A percentile compares a stretch with the other conserved stretches of the same genome.
Conservation (phyloP, 129 eudicot species). For the Lactuca sativa region DNA sequence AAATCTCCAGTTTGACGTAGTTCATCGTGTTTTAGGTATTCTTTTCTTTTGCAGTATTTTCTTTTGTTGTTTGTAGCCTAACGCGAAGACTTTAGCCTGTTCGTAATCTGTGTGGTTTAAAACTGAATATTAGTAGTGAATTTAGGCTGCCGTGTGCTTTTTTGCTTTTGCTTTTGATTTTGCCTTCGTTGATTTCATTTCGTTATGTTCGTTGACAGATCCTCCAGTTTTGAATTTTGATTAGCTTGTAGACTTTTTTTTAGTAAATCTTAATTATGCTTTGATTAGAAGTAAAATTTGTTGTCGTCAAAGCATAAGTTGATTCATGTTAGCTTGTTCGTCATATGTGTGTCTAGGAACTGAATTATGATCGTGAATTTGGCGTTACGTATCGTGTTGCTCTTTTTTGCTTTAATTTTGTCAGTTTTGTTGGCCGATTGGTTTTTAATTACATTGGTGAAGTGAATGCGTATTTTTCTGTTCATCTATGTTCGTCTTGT, state of each 20-base stretch:
- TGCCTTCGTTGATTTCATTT: not conserved
- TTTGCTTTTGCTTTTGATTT: not conserved
- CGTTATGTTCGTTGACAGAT: constrained; percentile 2
- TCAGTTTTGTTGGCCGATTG: not conserved
- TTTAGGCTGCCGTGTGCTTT: not conserved
- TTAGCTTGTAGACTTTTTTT: not conserved
- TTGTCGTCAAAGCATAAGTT: no score
- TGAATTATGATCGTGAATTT: not conserved
- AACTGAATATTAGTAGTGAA: not conserved
- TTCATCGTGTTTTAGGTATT: constrained; percentile 20
- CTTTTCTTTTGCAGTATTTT: not conserved
- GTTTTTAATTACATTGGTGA: not conserved
- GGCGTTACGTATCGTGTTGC: not conserved
- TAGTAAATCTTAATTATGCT: not conserved
- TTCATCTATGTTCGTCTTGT: not conserved
- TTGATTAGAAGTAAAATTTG: not conserved
- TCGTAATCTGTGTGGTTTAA: not conserved
- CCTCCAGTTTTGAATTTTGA: no score
- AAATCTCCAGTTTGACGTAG: not conserved
- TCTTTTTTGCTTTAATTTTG: not conserved
- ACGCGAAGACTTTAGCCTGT: not conserved
- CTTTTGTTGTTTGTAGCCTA: not conserved
- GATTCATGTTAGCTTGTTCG: no score
- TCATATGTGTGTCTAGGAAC: no score
- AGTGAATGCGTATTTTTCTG: not conserved